Percentiles rank a stretch among this genome's conserved stretches.
These are phyloP conservation scores for Cercospora brassicicola DNA, from an alignment of 2,329 filamentous ascomycete species.

Conservation along the genomic window DNA sequence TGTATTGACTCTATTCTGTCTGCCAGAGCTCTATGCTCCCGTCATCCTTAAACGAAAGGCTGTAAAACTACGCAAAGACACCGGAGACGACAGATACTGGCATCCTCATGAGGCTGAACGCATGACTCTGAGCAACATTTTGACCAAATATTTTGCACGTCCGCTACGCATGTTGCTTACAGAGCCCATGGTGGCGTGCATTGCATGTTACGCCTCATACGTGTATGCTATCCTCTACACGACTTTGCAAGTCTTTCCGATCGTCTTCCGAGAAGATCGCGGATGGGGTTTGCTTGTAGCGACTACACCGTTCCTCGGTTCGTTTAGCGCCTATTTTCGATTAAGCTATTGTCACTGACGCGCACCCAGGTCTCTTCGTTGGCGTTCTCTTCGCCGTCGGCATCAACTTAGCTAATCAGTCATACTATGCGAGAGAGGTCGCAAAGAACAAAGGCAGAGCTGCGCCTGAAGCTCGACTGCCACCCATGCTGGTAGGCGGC, in stretches of 20 bases:
- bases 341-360: not conserved
- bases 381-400: conserved; percentile 46
- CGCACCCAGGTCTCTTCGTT: conserved; percentile 39
- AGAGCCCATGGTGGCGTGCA: conserved; percentile 50
- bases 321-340: conserved; percentile 39
- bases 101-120: conserved; percentile 50
- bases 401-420: conserved; percentile 53
- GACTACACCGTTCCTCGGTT: conserved; percentile 41
- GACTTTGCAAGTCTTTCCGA: conserved; percentile 50
- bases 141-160: conserved; percentile 47
- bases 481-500: conserved; percentile 50
- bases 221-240: conserved; percentile 52
- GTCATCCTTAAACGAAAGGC: conserved; percentile 46
- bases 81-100: conserved; percentile 43
- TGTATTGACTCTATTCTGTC: conserved; percentile 34
- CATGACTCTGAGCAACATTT: conserved; percentile 43
- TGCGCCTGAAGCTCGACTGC: conserved; percentile 42
- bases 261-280: conserved; percentile 49
- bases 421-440: conserved; percentile 42
- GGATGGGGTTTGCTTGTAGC: conserved; percentile 46
- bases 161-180: conserved; percentile 49
- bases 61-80: conserved; percentile 41
- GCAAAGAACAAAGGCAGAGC: conserved; percentile 40
- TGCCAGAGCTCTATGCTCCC: conserved; percentile 46
- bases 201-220: conserved; percentile 28